Percentiles rank a stretch among this genome's conserved stretches.
Evolutionary conservation across 2,329 filamentous ascomycete genomes (phyloP).

Genomic region (Leptographium procerum): DNA sequence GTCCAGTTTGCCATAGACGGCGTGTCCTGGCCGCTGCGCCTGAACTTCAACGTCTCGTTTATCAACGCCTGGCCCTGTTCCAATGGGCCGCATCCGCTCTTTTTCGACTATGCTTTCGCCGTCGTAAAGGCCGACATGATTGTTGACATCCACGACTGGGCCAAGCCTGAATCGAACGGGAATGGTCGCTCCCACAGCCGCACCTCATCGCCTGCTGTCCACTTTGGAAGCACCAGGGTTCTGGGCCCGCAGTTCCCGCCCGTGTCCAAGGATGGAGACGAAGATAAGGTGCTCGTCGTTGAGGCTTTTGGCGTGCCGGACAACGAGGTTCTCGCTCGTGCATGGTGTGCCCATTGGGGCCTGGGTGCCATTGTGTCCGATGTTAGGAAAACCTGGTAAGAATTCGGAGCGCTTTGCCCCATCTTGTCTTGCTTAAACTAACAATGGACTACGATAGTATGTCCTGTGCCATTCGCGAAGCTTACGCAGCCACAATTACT

Average conservation of each 20-base stretch:
- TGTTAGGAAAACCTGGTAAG: slow-evolving; percentile 54
- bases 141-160: slow-evolving; percentile 56
- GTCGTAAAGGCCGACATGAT: slow-evolving; percentile 52
- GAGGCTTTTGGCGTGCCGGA: slow-evolving; percentile 63
- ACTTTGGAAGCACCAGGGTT: slow-evolving; percentile 9
- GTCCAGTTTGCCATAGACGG: slow-evolving; percentile 55
- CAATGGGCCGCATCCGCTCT: slow-evolving; percentile 55
- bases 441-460: slow-evolving; percentile 33
- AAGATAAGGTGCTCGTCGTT: slow-evolving; percentile 57
- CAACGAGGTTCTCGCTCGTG: slow-evolving; percentile 64
- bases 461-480: slow-evolving; percentile 63
- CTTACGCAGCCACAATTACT: slow-evolving; percentile 61
- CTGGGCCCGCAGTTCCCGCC: slow-evolving; percentile 8
- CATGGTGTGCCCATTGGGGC: slow-evolving; percentile 70
- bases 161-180: slow-evolving; percentile 26
- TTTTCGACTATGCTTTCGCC: slow-evolving; percentile 57
- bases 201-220: slow-evolving; percentile 8
- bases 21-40: slow-evolving; percentile 49
- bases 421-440: neutral
- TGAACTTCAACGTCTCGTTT: slow-evolving; percentile 56
- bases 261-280: slow-evolving; percentile 29
- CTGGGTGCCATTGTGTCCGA: slow-evolving; percentile 61
- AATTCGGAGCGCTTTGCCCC: slow-evolving; percentile 8
- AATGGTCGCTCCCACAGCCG: slow-evolving; percentile 10
- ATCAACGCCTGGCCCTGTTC: slow-evolving; percentile 54